Base-by-base conservation (phyloP, 805 yeast species). In the Candida glaebosa region DNA sequence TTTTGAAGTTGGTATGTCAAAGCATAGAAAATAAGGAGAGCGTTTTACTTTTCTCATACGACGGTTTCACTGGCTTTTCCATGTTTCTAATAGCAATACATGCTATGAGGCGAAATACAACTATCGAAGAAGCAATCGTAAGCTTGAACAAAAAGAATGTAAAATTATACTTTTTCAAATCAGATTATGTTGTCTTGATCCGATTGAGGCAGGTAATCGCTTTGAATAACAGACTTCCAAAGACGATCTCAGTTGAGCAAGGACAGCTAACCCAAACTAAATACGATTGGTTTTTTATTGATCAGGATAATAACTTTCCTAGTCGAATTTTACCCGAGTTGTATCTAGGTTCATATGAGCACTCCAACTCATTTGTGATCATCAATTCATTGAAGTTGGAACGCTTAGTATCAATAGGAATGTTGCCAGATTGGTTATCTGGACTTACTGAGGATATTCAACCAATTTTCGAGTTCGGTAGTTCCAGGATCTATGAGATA, bases 11-110 rank as follows among this genome's bases (percentile, higher is more conserved):
- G 37, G 50, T 67, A 34, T 47, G 63, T 35, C 32, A 44, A 5
- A 44, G 53, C 18, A 48, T 53, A 28, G 47, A 48, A 22, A 33
- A 44, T 37, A 52, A 53, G 37, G 38, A 50, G 33, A 53, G 59
- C 34, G 53, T 62, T 4, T 61, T 65, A 33, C 46, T 64, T 3
- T 65, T 58, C 42, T 63, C 61, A 3, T 59, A 56, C 44, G 73
- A 67, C 47, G 71, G 73, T 1, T 66, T 63, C 42, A 64, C 72
- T 6, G 70, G 69, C 3, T 49, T 61, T 15, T 53, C 66, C 8
- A 40, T 64, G 17, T 43, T 64, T 26, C 41, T 56, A 5, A 44
- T 57, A 30, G 39, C 42, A 5, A 31, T 46, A 18, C 44, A 47
- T 5, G 40, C 48, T 34, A 45, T 48, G 39, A 36, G 49, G 22